Evolutionary conservation across 2,329 filamentous ascomycete genomes (phyloP).

Genomic region (Cladorrhinum sp.): DNA sequence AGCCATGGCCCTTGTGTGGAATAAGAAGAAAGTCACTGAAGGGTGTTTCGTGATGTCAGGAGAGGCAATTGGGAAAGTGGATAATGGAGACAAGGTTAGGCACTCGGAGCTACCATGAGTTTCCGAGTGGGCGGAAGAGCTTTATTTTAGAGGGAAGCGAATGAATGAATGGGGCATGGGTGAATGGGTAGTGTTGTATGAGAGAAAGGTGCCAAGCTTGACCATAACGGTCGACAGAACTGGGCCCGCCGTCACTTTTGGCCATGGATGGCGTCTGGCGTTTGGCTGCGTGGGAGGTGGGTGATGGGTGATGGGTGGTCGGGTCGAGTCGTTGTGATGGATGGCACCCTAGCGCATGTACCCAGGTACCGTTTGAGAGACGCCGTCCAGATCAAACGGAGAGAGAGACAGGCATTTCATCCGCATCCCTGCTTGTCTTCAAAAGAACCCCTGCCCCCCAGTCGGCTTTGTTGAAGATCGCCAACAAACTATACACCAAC

Average conservation of each 20-base stretch:
- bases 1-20: slow-evolving; percentile 20
- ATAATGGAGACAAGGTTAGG: background rate
- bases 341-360: slow-evolving; percentile 7
- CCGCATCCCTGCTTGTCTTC: slow-evolving; percentile 8
- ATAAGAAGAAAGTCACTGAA: background rate
- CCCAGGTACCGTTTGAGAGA: slow-evolving; percentile 13
- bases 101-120: background rate
- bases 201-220: slow-evolving; percentile 7
- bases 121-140: slow-evolving; percentile 17
- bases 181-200: background rate
- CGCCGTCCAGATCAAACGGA: slow-evolving; percentile 14
- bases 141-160: slow-evolving; percentile 19
- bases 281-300: slow-evolving; percentile 7
- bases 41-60: background rate
- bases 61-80: slow-evolving; percentile 7
- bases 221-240: slow-evolving; percentile 22
- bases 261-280: slow-evolving; percentile 3
- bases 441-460: slow-evolving; percentile 12
- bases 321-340: slow-evolving; percentile 1
- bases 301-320: background rate
- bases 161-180: slow-evolving; percentile 1
- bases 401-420: slow-evolving; percentile 11
- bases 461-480: background rate
- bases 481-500: background rate
- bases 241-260: slow-evolving; percentile 14